Base-by-base conservation (phyloP, 805 yeast genomes). In the Sporopachydermia quercuum region DNA sequence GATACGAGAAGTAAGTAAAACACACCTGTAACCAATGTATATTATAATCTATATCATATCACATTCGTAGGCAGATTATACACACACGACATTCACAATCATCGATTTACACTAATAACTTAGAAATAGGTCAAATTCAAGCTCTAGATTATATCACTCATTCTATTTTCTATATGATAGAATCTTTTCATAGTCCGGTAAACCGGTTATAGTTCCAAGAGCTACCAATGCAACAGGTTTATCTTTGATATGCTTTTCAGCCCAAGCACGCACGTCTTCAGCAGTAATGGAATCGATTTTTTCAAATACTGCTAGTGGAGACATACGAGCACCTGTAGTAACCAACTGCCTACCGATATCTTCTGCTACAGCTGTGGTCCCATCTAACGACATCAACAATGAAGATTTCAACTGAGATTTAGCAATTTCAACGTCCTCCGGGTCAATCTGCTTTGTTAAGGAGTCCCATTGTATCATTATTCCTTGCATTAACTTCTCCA, bases 261-360 rank as follows among this genome's bases (percentile, higher is more conserved):
- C 94, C 94, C 96, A 93, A 45, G 70, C 66, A 27, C 80, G 71
- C 36, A 91, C 83, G 56, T 86, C 96, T 33, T 75, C 70, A 51
- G 73, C 78, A 5, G 84, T 72, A 45, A 91, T 82, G 37, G 70
- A 65, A 49, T 85, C 86, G 11, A 91, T 91, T 43, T 79, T 71
- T 42, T 70, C 66, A 52, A 79, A 80, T 8, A 78, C 78, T 47
- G 78, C 84, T 53, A 76, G 81, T 3, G 91, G 86, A 4, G 79
- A 61, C 47, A 78, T 64, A 49, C 85, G 65, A 50, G 63, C 70
- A 19, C 98, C 98, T 3, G 97, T 87, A 40, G 96, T 89, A 36
- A 91, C 94, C 41, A 91, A 68, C 59, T 91, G 98, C 60, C 98
- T 78, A 18, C 98, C 98, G 50, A 91, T 85, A 60, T 91, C 97